These are phyloP conservation scores for Phytophthora europaea DNA, from an alignment of 352 stramenopile species.

Conservation along the genomic window DNA sequence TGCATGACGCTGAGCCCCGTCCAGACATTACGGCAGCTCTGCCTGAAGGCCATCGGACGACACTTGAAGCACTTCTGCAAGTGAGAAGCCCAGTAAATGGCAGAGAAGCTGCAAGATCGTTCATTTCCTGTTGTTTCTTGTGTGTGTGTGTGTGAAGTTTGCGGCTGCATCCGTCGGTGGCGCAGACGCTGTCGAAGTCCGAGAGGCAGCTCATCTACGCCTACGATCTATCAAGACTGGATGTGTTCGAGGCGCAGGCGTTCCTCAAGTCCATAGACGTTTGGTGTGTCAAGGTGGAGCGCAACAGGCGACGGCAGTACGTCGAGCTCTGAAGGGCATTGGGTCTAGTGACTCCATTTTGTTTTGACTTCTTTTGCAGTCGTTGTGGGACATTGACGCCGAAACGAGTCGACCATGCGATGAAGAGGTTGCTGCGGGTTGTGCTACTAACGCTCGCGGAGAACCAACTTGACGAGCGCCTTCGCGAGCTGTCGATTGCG, in stretches of 20 bases:
- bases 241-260: conserved; percentile 35
- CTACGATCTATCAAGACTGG: conserved; percentile 39
- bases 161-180: conserved; percentile 14
- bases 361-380: neutral
- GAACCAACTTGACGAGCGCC: neutral
- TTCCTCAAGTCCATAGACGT: conserved; percentile 25
- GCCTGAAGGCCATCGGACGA: conserved; percentile 36
- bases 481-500: conserved; percentile 14
- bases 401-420: conserved; percentile 14
- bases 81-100: conserved; percentile 5
- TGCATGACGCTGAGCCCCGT: conserved; percentile 7
- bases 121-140: neutral
- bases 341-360: neutral
- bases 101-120: neutral
- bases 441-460: conserved; percentile 9
- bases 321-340: neutral
- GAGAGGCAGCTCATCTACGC: conserved; percentile 30
- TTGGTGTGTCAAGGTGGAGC: conserved; percentile 22
- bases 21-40: conserved; percentile 43
- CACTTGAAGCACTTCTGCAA: conserved; percentile 47
- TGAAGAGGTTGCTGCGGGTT: conserved; percentile 26
- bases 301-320: conserved; percentile 1
- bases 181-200: conserved; percentile 11
- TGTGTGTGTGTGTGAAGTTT: neutral
- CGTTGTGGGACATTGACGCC: neutral